Evolutionary conservation across 805 yeast genomes (phyloP).

Genomic region (Groenewaldozyma salmanticensis): DNA sequence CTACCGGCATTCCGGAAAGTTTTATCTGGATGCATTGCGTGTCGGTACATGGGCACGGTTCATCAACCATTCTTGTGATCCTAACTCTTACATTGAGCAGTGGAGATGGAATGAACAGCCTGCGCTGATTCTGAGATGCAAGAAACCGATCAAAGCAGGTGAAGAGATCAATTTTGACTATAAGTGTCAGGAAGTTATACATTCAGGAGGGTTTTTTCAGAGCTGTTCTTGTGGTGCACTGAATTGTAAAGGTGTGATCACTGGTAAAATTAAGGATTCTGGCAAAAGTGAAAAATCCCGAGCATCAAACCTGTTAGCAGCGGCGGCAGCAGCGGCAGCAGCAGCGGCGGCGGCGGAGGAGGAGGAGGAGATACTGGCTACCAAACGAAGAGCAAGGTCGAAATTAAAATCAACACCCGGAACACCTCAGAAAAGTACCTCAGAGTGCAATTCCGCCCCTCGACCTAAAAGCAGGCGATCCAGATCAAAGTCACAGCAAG

Average conservation of each 20-base stretch:
- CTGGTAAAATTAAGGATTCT: background rate
- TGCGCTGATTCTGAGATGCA: background rate
- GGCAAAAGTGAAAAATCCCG: background rate
- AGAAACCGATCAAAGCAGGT: constrained; percentile 18
- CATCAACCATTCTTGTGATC: constrained; percentile 41
- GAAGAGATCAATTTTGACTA: constrained; percentile 42
- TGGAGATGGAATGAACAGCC: constrained; percentile 34
- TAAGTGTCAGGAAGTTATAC: constrained; percentile 17
- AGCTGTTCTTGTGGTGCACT: constrained; percentile 35
- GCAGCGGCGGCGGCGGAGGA: background rate
- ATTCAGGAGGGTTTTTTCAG: constrained; percentile 24
- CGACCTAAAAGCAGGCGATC: too few species aligned
- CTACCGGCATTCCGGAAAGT: constrained; percentile 34
- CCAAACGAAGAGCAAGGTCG: too few species aligned
- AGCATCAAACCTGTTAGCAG: background rate
- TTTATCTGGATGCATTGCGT: constrained; percentile 36
- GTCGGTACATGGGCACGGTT: constrained; percentile 41
- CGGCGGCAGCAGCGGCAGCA: background rate
- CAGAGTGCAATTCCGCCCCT: too few species aligned
- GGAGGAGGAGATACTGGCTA: background rate
- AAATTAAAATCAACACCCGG: too few species aligned
- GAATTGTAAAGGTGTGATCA: constrained; percentile 32
- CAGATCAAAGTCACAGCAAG: too few species aligned
- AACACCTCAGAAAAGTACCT: too few species aligned
- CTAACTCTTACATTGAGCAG: constrained; percentile 40